phyloP scores from a whole-genome alignment of 2,329 filamentous ascomycete species.

The Penicillium polonicum region DNA sequence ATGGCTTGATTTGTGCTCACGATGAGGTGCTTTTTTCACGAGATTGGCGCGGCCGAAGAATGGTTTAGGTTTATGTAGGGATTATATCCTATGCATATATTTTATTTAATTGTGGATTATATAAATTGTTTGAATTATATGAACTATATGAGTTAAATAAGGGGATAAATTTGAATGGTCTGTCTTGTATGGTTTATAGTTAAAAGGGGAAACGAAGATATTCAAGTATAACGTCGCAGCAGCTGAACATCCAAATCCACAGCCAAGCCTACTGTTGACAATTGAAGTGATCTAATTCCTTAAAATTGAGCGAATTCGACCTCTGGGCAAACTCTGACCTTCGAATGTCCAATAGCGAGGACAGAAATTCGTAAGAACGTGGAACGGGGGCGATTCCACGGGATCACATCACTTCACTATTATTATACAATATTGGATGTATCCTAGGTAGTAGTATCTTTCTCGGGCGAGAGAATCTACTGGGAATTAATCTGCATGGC shows the following conservation, averaged over 20 bases:
- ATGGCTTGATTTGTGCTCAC: slow-evolving; percentile 19
- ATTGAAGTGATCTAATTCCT: not conserved
- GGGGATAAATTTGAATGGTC: not conserved
- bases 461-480: not conserved
- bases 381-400: not conserved
- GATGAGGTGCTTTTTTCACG: slow-evolving; percentile 24
- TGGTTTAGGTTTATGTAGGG: too few relatives aligned
- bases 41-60: too few relatives aligned
- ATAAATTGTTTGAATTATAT: not conserved
- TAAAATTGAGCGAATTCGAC: not conserved
- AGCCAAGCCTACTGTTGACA: too few relatives aligned
- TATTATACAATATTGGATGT: not conserved
- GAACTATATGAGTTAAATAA: not conserved
- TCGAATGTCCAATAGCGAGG: not conserved
- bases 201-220: not conserved
- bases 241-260: too few relatives aligned
- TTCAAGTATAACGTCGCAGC: not conserved
- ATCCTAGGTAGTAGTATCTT: not conserved
- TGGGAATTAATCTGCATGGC: not conserved
- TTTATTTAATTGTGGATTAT: not conserved
- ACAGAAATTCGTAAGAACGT: not conserved
- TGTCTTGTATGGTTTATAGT: not conserved
- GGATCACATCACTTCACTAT: not conserved
- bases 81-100: not conserved
- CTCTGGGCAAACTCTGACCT: not conserved